phyloP scores from a whole-genome alignment of 176 grass and related monocot genomes.

The Zea luxurians region DNA sequence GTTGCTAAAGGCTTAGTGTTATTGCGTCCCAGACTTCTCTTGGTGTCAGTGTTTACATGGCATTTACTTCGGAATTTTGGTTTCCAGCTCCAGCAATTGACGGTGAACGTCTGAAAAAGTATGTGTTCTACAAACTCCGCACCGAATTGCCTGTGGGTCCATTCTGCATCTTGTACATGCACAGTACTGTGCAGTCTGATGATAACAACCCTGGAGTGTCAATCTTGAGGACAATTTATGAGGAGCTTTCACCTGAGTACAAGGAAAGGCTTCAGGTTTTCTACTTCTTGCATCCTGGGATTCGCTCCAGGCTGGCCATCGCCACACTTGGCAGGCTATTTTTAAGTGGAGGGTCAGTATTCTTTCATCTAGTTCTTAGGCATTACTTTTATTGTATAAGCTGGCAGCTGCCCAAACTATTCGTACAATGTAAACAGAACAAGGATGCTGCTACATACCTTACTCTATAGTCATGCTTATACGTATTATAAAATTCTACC shows the following conservation, averaged over 20 bases:
- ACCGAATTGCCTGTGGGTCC: constrained; percentile 65
- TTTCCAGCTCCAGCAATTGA: constrained; percentile 71
- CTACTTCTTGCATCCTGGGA: constrained; percentile 85
- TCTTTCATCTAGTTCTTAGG: constrained; percentile 10
- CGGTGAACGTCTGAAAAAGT: constrained; percentile 76
- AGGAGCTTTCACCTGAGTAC: constrained; percentile 69
- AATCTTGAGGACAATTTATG: constrained; percentile 77
- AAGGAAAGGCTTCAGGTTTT: constrained; percentile 78
- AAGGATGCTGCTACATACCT: not conserved
- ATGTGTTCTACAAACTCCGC: constrained; percentile 65
- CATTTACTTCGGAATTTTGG: constrained; percentile 32
- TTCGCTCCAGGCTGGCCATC: constrained; percentile 68
- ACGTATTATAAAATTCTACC: not conserved
- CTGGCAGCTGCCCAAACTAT: not conserved
- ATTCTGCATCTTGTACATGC: constrained; percentile 86
- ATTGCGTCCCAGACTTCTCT: not conserved
- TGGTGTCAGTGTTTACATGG: not conserved
- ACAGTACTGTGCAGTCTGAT: constrained; percentile 79
- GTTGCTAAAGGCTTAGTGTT: not conserved
- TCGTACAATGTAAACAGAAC: not conserved
- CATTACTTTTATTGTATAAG: not conserved
- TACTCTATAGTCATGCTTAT: not conserved
- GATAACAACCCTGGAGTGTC: constrained; percentile 96
- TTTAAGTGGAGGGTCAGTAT: constrained; percentile 77
- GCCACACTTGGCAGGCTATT: constrained; percentile 87